Evolutionary conservation across 2,329 filamentous ascomycete species (phyloP).

Genomic region (Ilyonectria mors-panacis): DNA sequence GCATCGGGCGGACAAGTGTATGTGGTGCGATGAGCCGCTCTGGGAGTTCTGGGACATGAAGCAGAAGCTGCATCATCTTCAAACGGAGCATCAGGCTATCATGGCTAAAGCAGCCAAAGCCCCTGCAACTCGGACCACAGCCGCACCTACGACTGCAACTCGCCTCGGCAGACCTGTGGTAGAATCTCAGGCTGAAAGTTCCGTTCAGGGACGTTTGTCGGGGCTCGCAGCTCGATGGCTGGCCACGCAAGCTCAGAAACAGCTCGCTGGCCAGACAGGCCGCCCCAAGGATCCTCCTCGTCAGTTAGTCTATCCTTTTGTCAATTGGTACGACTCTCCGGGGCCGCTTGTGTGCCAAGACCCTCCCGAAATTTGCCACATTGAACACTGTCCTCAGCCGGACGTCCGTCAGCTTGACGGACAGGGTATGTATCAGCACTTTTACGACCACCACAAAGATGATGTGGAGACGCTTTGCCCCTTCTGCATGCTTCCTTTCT

Average conservation of each 20-base stretch:
- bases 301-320: slow-evolving; percentile 22
- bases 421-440: slow-evolving; percentile 32
- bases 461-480: slow-evolving; percentile 22
- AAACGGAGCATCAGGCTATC: slow-evolving; percentile 47
- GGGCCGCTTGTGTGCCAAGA: slow-evolving; percentile 20
- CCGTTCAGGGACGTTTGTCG: too few relatives aligned
- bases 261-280: neutral
- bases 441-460: slow-evolving; percentile 17
- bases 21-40: slow-evolving; percentile 53
- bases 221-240: too few relatives aligned
- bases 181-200: too few relatives aligned
- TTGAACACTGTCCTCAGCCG: slow-evolving; percentile 8
- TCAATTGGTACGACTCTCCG: slow-evolving; percentile 32
- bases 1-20: slow-evolving; percentile 54
- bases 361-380: slow-evolving; percentile 27
- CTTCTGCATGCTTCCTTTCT: slow-evolving; percentile 37
- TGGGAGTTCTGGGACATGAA: slow-evolving; percentile 49
- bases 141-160: too few relatives aligned
- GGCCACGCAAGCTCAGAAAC: neutral
- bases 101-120: slow-evolving; percentile 35
- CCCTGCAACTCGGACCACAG: neutral
- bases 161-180: too few relatives aligned
- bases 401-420: slow-evolving; percentile 24
- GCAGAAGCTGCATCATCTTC: slow-evolving; percentile 49
- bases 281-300: slow-evolving; percentile 27